Evolutionary conservation across 2,329 filamentous ascomycete species (phyloP), one percentile per base, ranked within the genome.

Genomic region (Fusarium tanahbumbuense): DNA sequence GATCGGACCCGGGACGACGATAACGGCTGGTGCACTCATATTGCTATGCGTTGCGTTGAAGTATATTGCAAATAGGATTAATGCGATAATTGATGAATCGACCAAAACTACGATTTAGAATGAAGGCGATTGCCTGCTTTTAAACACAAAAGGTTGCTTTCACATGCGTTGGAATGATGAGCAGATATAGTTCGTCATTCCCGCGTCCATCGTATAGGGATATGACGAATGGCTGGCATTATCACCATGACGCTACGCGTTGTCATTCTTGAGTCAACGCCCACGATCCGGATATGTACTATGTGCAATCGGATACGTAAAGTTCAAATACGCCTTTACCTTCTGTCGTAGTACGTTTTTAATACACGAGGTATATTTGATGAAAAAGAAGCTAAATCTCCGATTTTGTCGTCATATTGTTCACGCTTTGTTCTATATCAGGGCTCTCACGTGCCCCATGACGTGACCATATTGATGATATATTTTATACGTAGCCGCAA

Each of bases 1-100:
- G 48, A 18, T 34, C 48, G n/a, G 22, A 23, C n/a, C 48, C 8
- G 48, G 48, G 30, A 50, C 25, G 32, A 50, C 22, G 15, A 50
- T 18, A 27, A 50, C 16, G 7, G 48, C 12, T 50, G 48, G 22
- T 40, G 20, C 48, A 27, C 48, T 50, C 48, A 50, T 50, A 18
- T 20, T 50, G 22, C 12, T 40, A 20, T 8, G 16, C 13, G 23
- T 50, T 40, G n/a, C 5, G 9, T n/a, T 11, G 3, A 18, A 37
- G 6, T 37, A 11, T 37, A n/a, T 37, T n/a, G 16, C 9, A 37
- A 11, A n/a, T 37, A 37, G 16, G 5, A 11, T 37, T 37, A 6
- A 37, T n/a, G 34, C 16, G 34, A 11, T 5, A n/a, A n/a, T n/a
- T n/a, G 16, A 37, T 37, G 9, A 37, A 37, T 37, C 9, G 3